Base-by-base conservation (phyloP, 208 protist genomes). In the Trypanosoma rangeli region DNA sequence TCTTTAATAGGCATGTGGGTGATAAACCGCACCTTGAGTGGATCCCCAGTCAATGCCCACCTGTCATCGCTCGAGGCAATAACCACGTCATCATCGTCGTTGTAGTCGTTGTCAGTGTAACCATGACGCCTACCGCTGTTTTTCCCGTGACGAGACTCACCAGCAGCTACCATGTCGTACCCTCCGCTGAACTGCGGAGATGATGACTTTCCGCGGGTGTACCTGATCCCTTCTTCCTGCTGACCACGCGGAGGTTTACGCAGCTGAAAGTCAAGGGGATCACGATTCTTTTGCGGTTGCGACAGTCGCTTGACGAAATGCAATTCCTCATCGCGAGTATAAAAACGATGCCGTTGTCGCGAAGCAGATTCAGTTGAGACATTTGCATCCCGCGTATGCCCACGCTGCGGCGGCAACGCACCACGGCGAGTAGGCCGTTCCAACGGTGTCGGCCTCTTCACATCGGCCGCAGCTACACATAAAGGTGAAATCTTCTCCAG, bases 221-320 rank as follows among this genome's bases (percentile, higher is more conserved):
- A 26, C 29, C 16, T 7, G 5, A 5, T 7, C 20, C 22, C 37
- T 22, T 55, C 53, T 16, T 48, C 62, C 24, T 29, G n/a, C 26
- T 44, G 28, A 10, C 28, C 46, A 7, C 70, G 61, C 24, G 33
- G 31, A 1, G 48, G 50, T 44, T 59, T 53, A 18, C 53, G 31
- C 20, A 65, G 20, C 3, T 59, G 22, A 39, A 26, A 16, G 0
- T 42, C 60, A 26, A 59, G 24, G 31, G 49, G 22, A 16, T 58
- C 59, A 13, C 68, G 28, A 20, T 12, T 0, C 22, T 33, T 48
- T 35, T 49, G 68, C 28, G 70, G 70, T 39, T 49, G 60, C 26
- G 70, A 20, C 33, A 74, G 49, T 1, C 70, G 60, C 12, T 74
- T 31, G 29, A 74, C 46, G 46, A 74, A 69, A 28, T 68, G 18